Percentiles rank a stretch among this genome's conserved stretches.
Evolutionary conservation across 1,284 basidiomycete genomes (phyloP).

Genomic region (Phellopilus nigrolimitatus): DNA sequence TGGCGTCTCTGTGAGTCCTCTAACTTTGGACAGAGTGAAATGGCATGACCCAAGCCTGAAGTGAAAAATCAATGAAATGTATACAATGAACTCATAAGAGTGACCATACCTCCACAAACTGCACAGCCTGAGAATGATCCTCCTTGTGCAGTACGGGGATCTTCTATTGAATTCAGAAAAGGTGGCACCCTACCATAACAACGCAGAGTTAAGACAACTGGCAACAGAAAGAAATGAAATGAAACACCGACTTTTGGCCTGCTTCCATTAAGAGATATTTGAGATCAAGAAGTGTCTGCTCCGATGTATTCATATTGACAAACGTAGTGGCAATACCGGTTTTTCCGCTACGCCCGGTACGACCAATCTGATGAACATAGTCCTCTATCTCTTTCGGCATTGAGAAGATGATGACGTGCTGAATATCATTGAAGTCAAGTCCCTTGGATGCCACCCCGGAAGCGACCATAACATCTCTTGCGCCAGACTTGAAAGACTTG

Average conservation of each 20-base stretch:
- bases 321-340: conserved; percentile 99
- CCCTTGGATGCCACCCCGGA: conserved; percentile 97
- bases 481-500: conserved; percentile 93
- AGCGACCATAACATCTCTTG: conserved; percentile 99
- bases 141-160: conserved; percentile 79
- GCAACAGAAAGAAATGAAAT: conserved; percentile 15
- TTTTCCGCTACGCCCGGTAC: conserved; percentile 96
- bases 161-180: conserved; percentile 90
- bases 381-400: conserved; percentile 99
- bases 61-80: conserved; percentile 14
- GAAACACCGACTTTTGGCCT: conserved; percentile 77
- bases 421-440: conserved; percentile 97
- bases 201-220: conserved; percentile 6
- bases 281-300: conserved; percentile 93
- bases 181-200: conserved; percentile 83
- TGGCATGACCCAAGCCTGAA: conserved; percentile 84
- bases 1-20: conserved; percentile 89
- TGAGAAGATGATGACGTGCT: conserved; percentile 95
- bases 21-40: conserved; percentile 93
- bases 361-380: conserved; percentile 97
- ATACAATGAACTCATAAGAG: neutral
- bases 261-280: conserved; percentile 98
- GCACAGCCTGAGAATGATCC: conserved; percentile 84
- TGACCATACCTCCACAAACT: conserved; percentile 82
- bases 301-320: conserved; percentile 94